phyloP scores from a whole-genome alignment of 495 filamentous ascomycete species.

The Copromyces sp. region DNA sequence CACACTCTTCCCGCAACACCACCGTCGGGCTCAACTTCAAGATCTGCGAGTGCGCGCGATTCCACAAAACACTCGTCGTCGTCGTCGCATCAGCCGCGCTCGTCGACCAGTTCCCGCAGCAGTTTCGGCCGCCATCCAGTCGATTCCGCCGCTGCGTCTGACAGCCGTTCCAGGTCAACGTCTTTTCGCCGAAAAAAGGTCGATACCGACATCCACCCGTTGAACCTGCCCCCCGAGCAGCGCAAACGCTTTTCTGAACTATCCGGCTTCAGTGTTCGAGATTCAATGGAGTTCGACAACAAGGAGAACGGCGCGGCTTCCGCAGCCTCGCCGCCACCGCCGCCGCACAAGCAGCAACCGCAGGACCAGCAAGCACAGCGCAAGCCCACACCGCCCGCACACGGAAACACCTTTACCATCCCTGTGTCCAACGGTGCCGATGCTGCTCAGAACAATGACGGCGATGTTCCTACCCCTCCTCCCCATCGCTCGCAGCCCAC shows the following conservation, averaged over 20 bases:
- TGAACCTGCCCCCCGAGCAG: conserved; percentile 82
- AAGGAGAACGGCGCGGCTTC: conserved; percentile 42
- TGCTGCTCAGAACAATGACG: conserved; percentile 25
- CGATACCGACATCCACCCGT: conserved; percentile 65
- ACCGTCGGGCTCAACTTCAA: background rate
- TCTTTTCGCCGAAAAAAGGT: conserved; percentile 38
- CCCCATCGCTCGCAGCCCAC: conserved; percentile 60
- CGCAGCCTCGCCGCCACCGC: conserved; percentile 33
- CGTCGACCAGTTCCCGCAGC: conserved; percentile 31
- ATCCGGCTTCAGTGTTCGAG: conserved; percentile 57
- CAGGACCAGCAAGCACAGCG: conserved; percentile 10
- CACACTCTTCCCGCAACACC: background rate
- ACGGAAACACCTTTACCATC: conserved; percentile 30
- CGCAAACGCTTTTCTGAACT: conserved; percentile 61
- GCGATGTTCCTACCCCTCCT: conserved; percentile 62
- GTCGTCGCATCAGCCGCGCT: conserved; percentile 24
- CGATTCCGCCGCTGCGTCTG: conserved; percentile 16
- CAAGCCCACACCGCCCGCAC: conserved; percentile 20
- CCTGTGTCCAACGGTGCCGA: conserved; percentile 45
- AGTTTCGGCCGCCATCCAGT: conserved; percentile 29
- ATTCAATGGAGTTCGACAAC: conserved; percentile 68
- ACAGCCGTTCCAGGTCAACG: conserved; percentile 14
- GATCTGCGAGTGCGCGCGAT: background rate
- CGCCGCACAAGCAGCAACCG: conserved; percentile 17
- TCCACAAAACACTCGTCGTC: background rate